phyloP scores from a whole-genome alignment of 2,329 filamentous ascomycete species.

The Venturia aucupariae region DNA sequence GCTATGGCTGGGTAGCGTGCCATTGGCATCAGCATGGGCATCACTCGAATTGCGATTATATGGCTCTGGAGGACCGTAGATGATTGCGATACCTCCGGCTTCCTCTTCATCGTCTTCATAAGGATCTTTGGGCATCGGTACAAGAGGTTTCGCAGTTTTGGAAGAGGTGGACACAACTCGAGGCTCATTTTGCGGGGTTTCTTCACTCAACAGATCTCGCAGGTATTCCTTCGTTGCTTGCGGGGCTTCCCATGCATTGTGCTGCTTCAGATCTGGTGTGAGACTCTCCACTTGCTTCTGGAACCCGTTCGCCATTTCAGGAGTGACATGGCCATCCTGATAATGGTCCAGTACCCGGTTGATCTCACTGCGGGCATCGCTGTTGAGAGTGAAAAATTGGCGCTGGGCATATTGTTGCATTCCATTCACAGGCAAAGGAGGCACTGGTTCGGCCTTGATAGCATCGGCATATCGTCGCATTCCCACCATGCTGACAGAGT shows the following conservation, averaged over 20 bases:
- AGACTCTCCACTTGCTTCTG: conserved; percentile 35
- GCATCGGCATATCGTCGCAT: conserved; percentile 16
- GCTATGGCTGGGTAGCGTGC: conserved; percentile 3
- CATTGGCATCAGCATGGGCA: background rate
- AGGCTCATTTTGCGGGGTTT: conserved; percentile 13
- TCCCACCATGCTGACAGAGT: conserved; percentile 29
- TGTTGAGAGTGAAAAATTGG: conserved; percentile 27
- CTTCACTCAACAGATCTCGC: conserved; percentile 33
- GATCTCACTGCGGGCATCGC: conserved; percentile 35
- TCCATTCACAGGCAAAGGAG: conserved; percentile 15
- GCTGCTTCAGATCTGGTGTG: conserved; percentile 45
- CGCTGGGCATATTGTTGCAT: background rate
- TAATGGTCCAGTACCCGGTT: conserved; percentile 33
- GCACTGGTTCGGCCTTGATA: conserved; percentile 24
- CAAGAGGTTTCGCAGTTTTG: conserved; percentile 21
- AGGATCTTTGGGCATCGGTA: background rate
- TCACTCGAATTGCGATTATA: conserved; percentile 3
- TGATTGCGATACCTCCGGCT: conserved; percentile 12
- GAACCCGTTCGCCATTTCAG: conserved; percentile 31
- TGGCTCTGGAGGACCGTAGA: conserved; percentile 9
- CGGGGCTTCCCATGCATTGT: conserved; percentile 45
- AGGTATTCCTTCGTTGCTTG: conserved; percentile 48
- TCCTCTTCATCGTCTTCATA: conserved; percentile 10
- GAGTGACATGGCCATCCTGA: conserved; percentile 24
- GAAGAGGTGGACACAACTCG: conserved; percentile 16